A percentile compares a stretch with the other conserved stretches of the same genome.
Conservation (phyloP, 495 filamentous ascomycete genomes). For the Talaromyces thailandensis region DNA sequence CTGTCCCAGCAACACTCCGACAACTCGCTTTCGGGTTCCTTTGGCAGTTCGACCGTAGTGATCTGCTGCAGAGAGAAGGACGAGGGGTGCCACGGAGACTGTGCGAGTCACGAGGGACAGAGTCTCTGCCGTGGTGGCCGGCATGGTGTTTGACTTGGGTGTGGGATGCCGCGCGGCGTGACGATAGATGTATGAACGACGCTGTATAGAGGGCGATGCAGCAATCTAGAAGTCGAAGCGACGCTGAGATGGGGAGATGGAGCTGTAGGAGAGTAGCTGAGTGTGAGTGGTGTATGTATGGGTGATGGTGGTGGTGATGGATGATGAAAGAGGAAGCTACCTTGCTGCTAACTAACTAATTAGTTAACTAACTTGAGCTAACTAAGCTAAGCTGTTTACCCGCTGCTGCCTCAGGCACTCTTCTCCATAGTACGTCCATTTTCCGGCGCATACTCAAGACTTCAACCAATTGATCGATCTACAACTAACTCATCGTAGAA, state of each 20-base stretch:
- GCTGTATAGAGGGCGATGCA: not conserved
- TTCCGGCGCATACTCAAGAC: not conserved
- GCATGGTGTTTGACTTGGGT: conserved; percentile 48
- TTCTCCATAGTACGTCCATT: not conserved
- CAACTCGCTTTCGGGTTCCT: conserved; percentile 85
- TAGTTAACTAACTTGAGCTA: not conserved
- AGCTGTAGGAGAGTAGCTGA: not conserved
- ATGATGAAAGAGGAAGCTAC: not conserved
- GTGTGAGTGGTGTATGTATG: not conserved
- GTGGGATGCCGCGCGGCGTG: not conserved
- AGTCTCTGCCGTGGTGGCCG: conserved; percentile 89
- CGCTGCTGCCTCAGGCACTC: not conserved
- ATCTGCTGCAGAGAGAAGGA: conserved; percentile 96
- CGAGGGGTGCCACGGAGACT: conserved; percentile 94
- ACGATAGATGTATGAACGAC: not conserved
- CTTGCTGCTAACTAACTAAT: no score
- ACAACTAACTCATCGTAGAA: no score
- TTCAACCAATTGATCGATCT: no score
- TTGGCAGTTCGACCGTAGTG: conserved; percentile 93
- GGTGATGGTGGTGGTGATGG: not conserved
- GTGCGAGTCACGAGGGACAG: conserved; percentile 84
- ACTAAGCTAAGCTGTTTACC: not conserved
- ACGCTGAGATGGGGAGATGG: not conserved
- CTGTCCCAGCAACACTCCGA: conserved; percentile 91
- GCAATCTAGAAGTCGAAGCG: not conserved